Conservation (phyloP, 345 rosid species). For the Carallia brachiata region DNA sequence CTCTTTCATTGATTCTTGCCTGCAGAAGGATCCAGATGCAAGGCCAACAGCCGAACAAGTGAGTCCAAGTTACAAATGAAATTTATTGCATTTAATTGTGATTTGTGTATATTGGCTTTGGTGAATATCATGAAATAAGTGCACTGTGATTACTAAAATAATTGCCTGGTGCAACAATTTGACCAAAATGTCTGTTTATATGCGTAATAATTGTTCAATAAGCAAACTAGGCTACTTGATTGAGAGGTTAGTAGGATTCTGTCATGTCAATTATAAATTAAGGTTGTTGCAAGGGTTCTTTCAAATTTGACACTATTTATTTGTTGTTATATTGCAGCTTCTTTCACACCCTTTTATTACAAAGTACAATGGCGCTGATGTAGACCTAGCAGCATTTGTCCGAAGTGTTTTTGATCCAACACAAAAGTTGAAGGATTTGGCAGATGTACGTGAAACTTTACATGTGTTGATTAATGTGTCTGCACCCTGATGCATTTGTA, state of each 20-base stretch:
- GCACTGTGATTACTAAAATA: too few species aligned
- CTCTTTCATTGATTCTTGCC: conserved; percentile 82
- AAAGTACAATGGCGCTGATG: conserved; percentile 51
- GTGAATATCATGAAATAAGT: too few species aligned
- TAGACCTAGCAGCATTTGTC: conserved; percentile 75
- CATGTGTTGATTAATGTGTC: neutral
- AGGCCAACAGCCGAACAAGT: conserved; percentile 97
- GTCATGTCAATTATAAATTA: neutral
- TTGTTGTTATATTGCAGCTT: conserved; percentile 57
- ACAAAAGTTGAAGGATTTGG: conserved; percentile 82
- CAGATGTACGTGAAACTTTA: conserved; percentile 63
- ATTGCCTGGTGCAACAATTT: too few species aligned
- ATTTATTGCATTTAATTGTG: neutral
- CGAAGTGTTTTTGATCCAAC: conserved; percentile 81
- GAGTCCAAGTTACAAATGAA: conserved; percentile 8
- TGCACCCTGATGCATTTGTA: neutral
- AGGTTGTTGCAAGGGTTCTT: too few species aligned
- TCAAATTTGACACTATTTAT: conserved; percentile 13
- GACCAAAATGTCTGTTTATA: too few species aligned
- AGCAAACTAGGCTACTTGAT: neutral
- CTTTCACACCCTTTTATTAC: conserved; percentile 78
- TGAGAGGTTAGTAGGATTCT: neutral
- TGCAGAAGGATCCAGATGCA: conserved; percentile 73
- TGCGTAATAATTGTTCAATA: neutral
- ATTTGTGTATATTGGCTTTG: neutral